Conservation (phyloP, 2,329 filamentous ascomycete species). For the Aschersonia sp. region DNA sequence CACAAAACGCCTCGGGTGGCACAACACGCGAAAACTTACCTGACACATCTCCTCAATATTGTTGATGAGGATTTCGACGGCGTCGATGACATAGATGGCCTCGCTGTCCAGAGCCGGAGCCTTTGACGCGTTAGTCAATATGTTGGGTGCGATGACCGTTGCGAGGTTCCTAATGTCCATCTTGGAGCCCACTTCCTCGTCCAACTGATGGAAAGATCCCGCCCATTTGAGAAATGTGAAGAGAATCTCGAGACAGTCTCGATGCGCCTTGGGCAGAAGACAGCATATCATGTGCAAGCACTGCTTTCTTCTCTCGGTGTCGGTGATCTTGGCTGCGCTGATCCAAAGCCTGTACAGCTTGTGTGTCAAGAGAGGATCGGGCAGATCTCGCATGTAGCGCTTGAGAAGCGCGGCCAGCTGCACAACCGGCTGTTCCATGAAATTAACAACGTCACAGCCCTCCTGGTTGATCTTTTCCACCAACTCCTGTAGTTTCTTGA, state of each 20-base stretch:
- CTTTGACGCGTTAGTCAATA: slow-evolving; percentile 61
- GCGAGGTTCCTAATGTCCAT: slow-evolving; percentile 98
- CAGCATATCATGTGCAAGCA: slow-evolving; percentile 87
- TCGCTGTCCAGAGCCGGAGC: slow-evolving; percentile 62
- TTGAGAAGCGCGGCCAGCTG: slow-evolving; percentile 90
- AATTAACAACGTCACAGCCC: slow-evolving; percentile 71
- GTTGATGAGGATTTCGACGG: slow-evolving; percentile 79
- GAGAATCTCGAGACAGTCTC: slow-evolving; percentile 87
- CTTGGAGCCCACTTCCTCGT: slow-evolving; percentile 93
- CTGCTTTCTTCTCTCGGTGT: slow-evolving; percentile 68
- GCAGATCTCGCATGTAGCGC: slow-evolving; percentile 86
- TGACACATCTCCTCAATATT: slow-evolving; percentile 95
- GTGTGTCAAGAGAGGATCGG: slow-evolving; percentile 86
- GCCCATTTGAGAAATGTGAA: slow-evolving; percentile 97
- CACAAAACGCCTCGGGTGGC: background rate
- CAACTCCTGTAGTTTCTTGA: slow-evolving; percentile 79
- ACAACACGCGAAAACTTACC: slow-evolving; percentile 45
- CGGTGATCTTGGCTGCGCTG: slow-evolving; percentile 72
- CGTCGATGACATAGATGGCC: slow-evolving; percentile 85
- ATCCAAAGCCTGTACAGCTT: slow-evolving; percentile 90
- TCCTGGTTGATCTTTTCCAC: slow-evolving; percentile 76
- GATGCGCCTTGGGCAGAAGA: slow-evolving; percentile 78
- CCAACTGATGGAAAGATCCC: slow-evolving; percentile 90
- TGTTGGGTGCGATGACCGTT: slow-evolving; percentile 93
- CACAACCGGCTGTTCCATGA: slow-evolving; percentile 80